Base-by-base conservation (phyloP, 805 yeast species). In the Scheffersomyces stipitis region DNA sequence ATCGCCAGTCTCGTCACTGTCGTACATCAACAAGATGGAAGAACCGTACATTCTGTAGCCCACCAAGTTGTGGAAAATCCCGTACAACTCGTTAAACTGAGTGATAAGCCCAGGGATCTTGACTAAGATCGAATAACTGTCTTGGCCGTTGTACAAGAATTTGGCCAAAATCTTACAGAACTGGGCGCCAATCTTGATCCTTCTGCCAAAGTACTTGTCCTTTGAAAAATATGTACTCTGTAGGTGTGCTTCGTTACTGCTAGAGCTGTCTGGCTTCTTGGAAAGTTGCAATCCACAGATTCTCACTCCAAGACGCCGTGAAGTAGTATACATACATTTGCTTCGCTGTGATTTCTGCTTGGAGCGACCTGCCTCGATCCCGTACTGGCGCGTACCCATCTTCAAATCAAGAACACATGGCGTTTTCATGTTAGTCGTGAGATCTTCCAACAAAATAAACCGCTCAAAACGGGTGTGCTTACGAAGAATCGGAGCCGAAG, bases 321-420 rank as follows among this genome's bases (percentile, higher is more conserved):
- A 82, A 0, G 98, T 91, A 0, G 98, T 91, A 38, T 69, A 62
- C 3, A 73, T 65, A 60, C 99, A 93, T 62, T 93, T 93, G 37
- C 71, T 71, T 23, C 86, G 65, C 64, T 93, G 99, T 1, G 96
- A 86, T 32, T 65, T 56, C 53, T 81, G 83, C 61, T 93, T 93
- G 33, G 79, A 64, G 10, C 64, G 58, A 4, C 73, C 71, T 0
- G 98, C 97, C 45, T 89, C 96, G n/a, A 91, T 83, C 7, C 99
- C 99, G 53, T 93, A 93, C 62, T 93, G 99, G 40, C 99, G 73
- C 0, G 99, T 91, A 0, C 99, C 99, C 98, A 93, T 93, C 57
- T 93, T 93, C 50, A 93, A 69, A 62, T 93, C 99, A 33, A 93
- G 66, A 0, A 91, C 98, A 56, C 96, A 90, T 0, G 99, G 97